phyloP scores from a whole-genome alignment of 2,329 filamentous ascomycete genomes.

The Neofusicoccum ribis region DNA sequence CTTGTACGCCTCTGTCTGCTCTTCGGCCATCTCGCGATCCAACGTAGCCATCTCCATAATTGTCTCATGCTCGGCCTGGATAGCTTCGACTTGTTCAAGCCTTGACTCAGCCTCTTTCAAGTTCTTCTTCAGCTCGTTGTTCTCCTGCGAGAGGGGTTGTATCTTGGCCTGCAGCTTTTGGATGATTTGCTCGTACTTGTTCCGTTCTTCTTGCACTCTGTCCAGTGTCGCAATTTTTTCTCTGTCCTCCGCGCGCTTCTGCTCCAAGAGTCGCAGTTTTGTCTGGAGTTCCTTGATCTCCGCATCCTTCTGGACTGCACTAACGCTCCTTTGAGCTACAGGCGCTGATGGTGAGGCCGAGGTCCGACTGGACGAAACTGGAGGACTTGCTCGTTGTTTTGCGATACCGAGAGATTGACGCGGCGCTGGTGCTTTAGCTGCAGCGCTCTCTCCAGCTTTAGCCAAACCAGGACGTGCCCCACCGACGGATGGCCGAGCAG shows the following conservation, averaged over 20 bases:
- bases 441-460: neutral
- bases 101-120: slow-evolving; percentile 73
- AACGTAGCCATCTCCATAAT: slow-evolving; percentile 83
- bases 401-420: slow-evolving; percentile 6
- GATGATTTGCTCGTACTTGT: slow-evolving; percentile 80
- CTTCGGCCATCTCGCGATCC: slow-evolving; percentile 95
- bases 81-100: slow-evolving; percentile 67
- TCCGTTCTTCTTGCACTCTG: slow-evolving; percentile 71
- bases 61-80: slow-evolving; percentile 82
- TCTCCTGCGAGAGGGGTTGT: slow-evolving; percentile 79
- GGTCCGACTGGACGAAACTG: slow-evolving; percentile 19
- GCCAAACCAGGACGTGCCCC: slow-evolving; percentile 3
- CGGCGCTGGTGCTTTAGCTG: slow-evolving; percentile 7
- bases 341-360: slow-evolving; percentile 6
- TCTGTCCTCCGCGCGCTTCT: slow-evolving; percentile 80
- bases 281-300: slow-evolving; percentile 87
- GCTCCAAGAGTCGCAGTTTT: slow-evolving; percentile 83
- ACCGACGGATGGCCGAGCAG: slow-evolving; percentile 3
- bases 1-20: slow-evolving; percentile 80
- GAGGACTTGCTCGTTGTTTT: slow-evolving; percentile 19
- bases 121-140: slow-evolving; percentile 71
- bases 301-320: slow-evolving; percentile 34
- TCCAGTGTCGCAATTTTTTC: slow-evolving; percentile 81
- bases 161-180: slow-evolving; percentile 89
- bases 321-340: slow-evolving; percentile 11